Evolutionary conservation across 192 early-diverging fungal genomes (phyloP).

Genomic region (Coemansia pectinata): DNA sequence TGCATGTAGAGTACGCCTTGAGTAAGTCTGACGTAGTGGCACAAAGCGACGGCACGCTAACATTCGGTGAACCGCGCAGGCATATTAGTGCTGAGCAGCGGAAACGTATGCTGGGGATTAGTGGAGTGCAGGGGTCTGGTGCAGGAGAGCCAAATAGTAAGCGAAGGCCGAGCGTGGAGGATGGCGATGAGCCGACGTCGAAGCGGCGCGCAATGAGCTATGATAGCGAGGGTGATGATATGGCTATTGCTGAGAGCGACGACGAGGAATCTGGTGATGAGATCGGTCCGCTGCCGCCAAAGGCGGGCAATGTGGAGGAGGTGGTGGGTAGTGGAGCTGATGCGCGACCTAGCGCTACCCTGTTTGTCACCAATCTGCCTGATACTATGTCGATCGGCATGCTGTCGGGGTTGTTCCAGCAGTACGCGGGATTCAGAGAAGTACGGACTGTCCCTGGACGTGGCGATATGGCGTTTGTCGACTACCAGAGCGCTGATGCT

Average conservation of each 20-base stretch:
- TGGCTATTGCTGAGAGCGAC: constrained; percentile 14
- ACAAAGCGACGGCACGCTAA: constrained; percentile 34
- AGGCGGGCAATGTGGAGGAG: neutral
- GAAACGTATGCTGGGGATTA: constrained; percentile 33
- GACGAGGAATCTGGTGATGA: constrained; percentile 23
- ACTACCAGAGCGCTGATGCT: constrained; percentile 34
- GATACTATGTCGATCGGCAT: constrained; percentile 27
- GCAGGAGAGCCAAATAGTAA: constrained; percentile 1
- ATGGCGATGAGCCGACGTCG: neutral
- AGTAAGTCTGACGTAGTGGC: constrained; percentile 44
- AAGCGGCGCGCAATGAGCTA: constrained; percentile 10
- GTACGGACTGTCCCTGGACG: constrained; percentile 39
- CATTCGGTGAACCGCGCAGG: constrained; percentile 30
- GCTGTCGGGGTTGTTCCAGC: constrained; percentile 46
- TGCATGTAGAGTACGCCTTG: constrained; percentile 55
- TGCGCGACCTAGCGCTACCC: constrained; percentile 20
- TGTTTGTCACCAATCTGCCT: constrained; percentile 52
- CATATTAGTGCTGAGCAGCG: constrained; percentile 43
- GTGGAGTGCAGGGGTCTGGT: neutral
- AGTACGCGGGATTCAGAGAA: constrained; percentile 50
- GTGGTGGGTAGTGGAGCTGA: neutral
- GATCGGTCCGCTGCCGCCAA: constrained; percentile 33
- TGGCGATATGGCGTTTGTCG: constrained; percentile 46
- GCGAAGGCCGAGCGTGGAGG: constrained; percentile 17
- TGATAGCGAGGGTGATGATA: constrained; percentile 4